phyloP scores from a whole-genome alignment of 169 alveolate species.

The Cryptosporidium tyzzeri region DNA sequence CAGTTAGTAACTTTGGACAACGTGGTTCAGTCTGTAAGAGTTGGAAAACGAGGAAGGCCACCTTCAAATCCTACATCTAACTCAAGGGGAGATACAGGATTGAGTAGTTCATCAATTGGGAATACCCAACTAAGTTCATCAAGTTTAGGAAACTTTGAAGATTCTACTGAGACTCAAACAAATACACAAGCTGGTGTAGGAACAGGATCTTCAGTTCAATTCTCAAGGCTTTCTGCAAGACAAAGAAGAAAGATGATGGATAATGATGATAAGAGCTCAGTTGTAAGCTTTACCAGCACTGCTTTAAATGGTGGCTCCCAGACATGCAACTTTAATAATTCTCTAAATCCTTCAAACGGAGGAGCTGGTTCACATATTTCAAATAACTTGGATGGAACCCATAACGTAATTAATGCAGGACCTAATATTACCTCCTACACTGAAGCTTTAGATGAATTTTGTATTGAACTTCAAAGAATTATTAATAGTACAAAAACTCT shows the following conservation, averaged over 20 bases:
- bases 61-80: slow-evolving; percentile 9
- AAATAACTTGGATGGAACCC: neutral
- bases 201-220: slow-evolving; percentile 19
- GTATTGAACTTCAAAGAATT: slow-evolving; percentile 78
- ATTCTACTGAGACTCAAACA: neutral
- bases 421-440: slow-evolving; percentile 61
- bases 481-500: slow-evolving; percentile 76
- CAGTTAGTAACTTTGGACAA: slow-evolving; percentile 54
- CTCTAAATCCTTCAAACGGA: neutral
- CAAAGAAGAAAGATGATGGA: slow-evolving; percentile 75
- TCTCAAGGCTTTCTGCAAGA: slow-evolving; percentile 68
- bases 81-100: neutral
- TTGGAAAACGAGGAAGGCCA: slow-evolving; percentile 65
- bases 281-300: slow-evolving; percentile 32
- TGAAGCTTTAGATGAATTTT: slow-evolving; percentile 79
- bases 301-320: slow-evolving; percentile 19
- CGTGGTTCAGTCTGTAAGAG: slow-evolving; percentile 34
- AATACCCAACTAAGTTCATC: neutral
- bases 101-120: neutral
- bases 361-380: neutral
- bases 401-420: neutral
- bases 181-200: neutral
- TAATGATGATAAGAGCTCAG: slow-evolving; percentile 52
- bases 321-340: neutral
- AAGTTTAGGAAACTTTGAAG: neutral